These are phyloP conservation scores for Xylaria sp. DNA, from an alignment of 2,329 filamentous ascomycete species.

Conservation along the genomic window DNA sequence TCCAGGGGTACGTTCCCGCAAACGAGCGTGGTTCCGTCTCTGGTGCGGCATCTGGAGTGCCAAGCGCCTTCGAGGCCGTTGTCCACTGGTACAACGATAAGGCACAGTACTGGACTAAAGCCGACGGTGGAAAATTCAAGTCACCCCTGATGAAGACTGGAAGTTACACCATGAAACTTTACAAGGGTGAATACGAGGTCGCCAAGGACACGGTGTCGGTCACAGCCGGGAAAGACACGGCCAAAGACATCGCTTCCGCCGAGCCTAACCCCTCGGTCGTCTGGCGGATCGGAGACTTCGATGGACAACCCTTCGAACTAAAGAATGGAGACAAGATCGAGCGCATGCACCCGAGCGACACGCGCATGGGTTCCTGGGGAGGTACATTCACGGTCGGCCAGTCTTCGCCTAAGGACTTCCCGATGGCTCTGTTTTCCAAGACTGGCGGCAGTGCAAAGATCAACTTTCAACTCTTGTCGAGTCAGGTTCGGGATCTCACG, in stretches of 20 bases:
- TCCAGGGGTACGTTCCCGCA: constrained; percentile 17
- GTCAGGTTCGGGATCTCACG: constrained; percentile 16
- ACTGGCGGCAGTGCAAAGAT: constrained; percentile 16
- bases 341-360: constrained; percentile 20
- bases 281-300: constrained; percentile 21
- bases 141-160: constrained; percentile 21
- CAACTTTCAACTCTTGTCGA: constrained; percentile 17
- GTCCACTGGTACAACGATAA: constrained; percentile 22
- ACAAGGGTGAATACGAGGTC: constrained; percentile 20
- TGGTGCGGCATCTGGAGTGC: constrained; percentile 13
- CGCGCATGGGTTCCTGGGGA: constrained; percentile 20
- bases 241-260: constrained; percentile 13
- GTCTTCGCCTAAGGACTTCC: constrained; percentile 16
- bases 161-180: constrained; percentile 21
- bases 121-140: constrained; percentile 10
- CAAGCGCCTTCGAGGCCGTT: constrained; percentile 13
- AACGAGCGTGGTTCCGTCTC: constrained; percentile 17
- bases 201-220: constrained; percentile 16
- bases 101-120: constrained; percentile 21
- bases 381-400: constrained; percentile 17
- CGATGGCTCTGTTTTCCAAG: constrained; percentile 25
- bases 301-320: constrained; percentile 16
- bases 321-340: constrained; percentile 24
- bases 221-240: constrained; percentile 7
- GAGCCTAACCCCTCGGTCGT: constrained; percentile 16